phyloP scores from a whole-genome alignment of 2,329 filamentous ascomycete species.

The Fusarium pseudocircinatum region DNA sequence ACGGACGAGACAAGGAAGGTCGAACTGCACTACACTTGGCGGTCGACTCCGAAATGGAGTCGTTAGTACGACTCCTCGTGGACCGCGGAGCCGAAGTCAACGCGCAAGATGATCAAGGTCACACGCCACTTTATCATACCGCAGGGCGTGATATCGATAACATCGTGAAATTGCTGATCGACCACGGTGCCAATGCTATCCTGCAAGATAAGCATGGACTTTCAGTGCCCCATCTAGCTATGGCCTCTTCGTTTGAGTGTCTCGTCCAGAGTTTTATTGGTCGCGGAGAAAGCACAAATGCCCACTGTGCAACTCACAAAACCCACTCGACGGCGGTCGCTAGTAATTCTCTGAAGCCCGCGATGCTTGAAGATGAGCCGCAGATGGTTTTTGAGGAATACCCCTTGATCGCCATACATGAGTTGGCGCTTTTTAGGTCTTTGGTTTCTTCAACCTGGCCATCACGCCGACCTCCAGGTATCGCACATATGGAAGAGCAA shows the following conservation, averaged over 20 bases:
- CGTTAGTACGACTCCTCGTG: neutral
- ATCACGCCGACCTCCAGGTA: neutral
- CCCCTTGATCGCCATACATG: neutral
- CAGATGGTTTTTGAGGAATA: neutral
- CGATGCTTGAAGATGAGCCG: neutral
- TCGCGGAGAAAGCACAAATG: neutral
- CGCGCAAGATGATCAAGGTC: neutral
- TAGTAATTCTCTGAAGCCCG: neutral
- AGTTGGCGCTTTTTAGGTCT: neutral
- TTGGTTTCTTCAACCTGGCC: neutral
- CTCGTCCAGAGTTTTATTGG: neutral
- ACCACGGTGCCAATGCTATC: neutral
- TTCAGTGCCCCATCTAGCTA: neutral
- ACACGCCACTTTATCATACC: neutral
- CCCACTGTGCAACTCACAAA: neutral
- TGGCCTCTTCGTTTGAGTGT: neutral
- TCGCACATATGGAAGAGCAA: neutral
- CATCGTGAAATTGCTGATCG: neutral
- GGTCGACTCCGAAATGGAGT: neutral
- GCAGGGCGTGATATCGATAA: neutral
- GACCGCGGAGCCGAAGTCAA: neutral
- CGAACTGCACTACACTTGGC: neutral
- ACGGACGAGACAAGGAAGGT: neutral
- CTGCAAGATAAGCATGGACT: neutral
- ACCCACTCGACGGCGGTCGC: no score